Conservation (phyloP, 176 grass and related monocot species). For the Zoysia japonica region DNA sequence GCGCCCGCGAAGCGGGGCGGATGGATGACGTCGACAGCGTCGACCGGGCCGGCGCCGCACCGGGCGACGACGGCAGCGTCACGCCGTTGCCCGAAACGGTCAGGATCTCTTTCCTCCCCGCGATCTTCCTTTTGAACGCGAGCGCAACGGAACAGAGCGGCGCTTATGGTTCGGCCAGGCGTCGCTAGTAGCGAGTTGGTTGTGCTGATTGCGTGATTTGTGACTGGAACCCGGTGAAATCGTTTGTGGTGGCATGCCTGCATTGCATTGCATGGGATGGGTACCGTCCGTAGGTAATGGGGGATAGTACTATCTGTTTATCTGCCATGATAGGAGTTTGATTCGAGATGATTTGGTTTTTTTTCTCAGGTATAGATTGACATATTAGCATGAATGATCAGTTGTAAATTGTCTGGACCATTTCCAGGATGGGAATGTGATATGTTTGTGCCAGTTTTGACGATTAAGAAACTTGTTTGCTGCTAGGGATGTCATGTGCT, state of each 20-base stretch:
- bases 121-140: background rate
- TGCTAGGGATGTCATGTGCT: background rate
- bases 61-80: conserved; percentile 61
- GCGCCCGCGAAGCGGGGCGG: conserved; percentile 28
- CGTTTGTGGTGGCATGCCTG: background rate
- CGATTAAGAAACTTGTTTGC: background rate
- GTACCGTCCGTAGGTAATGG: background rate
- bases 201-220: background rate
- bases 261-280: background rate
- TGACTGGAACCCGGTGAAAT: background rate
- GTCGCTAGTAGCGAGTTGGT: background rate
- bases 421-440: conserved; percentile 4
- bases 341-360: background rate
- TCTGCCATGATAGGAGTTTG: background rate
- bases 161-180: background rate
- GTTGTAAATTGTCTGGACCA: background rate
- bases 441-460: background rate
- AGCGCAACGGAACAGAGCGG: background rate
- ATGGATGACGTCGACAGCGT: conserved; percentile 70
- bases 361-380: background rate
- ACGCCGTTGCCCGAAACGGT: conserved; percentile 81
- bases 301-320: background rate
- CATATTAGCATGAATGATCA: background rate
- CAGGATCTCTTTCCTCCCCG: background rate
- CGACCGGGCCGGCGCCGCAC: conserved; percentile 43